A percentile compares a stretch with the other conserved stretches of the same genome.
Evolutionary conservation across 441 rosid species (phyloP).

Genomic region (Gossypium schwendimanii): DNA sequence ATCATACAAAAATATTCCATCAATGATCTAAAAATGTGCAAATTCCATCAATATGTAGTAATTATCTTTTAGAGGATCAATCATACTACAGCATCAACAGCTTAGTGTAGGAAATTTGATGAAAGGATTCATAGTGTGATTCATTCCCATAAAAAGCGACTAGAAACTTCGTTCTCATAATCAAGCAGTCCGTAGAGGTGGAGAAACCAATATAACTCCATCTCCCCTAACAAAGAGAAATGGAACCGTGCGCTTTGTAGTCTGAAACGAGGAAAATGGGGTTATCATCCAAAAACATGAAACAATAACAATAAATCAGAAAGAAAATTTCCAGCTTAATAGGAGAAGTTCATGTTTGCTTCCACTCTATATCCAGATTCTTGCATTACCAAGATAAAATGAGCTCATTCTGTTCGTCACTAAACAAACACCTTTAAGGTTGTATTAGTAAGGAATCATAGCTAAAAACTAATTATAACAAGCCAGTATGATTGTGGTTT

Average conservation of each 20-base stretch:
- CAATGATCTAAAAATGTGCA: background rate
- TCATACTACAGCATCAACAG: background rate
- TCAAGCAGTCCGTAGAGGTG: conserved; percentile 84
- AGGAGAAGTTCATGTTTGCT: background rate
- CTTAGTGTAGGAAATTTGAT: background rate
- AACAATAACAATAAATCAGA: background rate
- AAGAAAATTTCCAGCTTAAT: background rate
- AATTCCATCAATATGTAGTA: background rate
- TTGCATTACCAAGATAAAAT: conserved; percentile 3
- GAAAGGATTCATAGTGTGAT: background rate
- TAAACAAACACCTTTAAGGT: background rate
- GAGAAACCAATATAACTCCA: conserved; percentile 95
- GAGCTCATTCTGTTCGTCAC: background rate
- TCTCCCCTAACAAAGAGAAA: conserved; percentile 96
- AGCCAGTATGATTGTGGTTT: background rate
- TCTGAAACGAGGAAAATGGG: conserved; percentile 37
- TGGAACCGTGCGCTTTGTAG: conserved; percentile 72
- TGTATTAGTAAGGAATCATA: background rate
- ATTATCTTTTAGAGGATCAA: conserved; percentile 3
- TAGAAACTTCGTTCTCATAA: conserved; percentile 9
- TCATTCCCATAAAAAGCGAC: background rate
- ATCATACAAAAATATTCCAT: conserved; percentile 4
- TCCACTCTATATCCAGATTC: background rate
- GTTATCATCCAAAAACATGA: conserved; percentile 4
- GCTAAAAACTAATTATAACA: background rate